Evolutionary conservation across 768 basidiomycete species (phyloP), one percentile per base, ranked within the genome.

Genomic region (Boletus barrowsii): DNA sequence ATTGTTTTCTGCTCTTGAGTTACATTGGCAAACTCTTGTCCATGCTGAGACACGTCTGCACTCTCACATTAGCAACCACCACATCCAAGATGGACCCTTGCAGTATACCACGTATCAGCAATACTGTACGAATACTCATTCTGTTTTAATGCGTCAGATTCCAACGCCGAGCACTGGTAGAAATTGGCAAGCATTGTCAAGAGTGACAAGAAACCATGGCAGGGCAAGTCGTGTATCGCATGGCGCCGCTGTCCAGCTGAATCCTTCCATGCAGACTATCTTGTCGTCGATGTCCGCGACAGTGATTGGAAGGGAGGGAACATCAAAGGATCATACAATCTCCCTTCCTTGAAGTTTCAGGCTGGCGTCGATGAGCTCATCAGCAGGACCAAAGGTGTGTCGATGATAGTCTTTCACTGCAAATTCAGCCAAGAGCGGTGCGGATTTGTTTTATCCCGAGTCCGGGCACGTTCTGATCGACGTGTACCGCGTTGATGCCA

Each of bases 271-370:
- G 41, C 47, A 70, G 88, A 92, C 65, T 93, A 84, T 65, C 68
- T 86, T 30, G 78, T 93, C 42, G 80, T 93, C 39, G 91, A 93
- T 67, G 91, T 93, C 32, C 84, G 91, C n/a, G 90, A 91, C 67
- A 81, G 85, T 52, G 91, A 93, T 59, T 88, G 78, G 69, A 74
- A 66, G 11, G 91, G 91, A 59, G 91, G 91, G 36, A 87, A 93
- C 66, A 90, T 93, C 68, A 83, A 79, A 59, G 78, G 80, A 56
- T 77, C 81, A 40, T 63, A 80, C 54, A 82, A 88, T 63, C 64
- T 76, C 33, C 91, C 91, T 2, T 88, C 88, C 9, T 56, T 66
- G 29, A 76, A 75, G 46, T 90, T 92, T 68, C 66, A 79, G 35
- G 71, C 67, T 47, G 76, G 71, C 20, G 82, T 91, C 30, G 77